These are phyloP conservation scores for Backusella australiensis DNA, from an alignment of 192 early-diverging fungal genomes.

Conservation along the genomic window DNA sequence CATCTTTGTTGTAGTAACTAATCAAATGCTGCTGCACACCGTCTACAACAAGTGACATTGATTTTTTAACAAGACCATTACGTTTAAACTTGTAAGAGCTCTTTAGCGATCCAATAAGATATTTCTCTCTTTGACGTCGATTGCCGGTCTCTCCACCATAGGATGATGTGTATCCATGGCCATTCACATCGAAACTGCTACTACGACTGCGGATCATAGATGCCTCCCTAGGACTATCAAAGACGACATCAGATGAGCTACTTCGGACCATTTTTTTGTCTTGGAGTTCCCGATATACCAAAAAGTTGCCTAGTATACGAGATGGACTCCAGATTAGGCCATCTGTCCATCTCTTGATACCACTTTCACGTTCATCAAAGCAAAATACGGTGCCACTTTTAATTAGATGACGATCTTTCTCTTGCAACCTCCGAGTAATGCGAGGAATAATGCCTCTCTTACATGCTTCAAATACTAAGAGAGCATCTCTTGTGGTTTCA, in stretches of 20 bases:
- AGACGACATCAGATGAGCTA: neutral
- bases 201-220: neutral
- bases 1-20: constrained; percentile 57
- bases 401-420: constrained; percentile 68
- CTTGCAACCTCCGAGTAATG: constrained; percentile 65
- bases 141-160: neutral
- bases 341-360: constrained; percentile 87
- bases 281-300: constrained; percentile 76
- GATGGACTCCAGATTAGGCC: constrained; percentile 81
- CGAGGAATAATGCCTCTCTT: constrained; percentile 61
- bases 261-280: constrained; percentile 14
- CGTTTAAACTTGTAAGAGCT: constrained; percentile 56
- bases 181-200: neutral
- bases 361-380: constrained; percentile 80
- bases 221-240: neutral
- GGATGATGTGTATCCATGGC: neutral
- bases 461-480: constrained; percentile 78
- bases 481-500: constrained; percentile 70
- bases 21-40: constrained; percentile 57
- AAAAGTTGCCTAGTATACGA: constrained; percentile 75
- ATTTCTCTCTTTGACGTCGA: constrained; percentile 43
- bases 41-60: constrained; percentile 69
- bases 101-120: constrained; percentile 49
- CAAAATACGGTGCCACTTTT: constrained; percentile 74
- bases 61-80: constrained; percentile 74